Percentiles rank a stretch among this genome's conserved stretches.
These are phyloP conservation scores for Neurospora hispaniola DNA, from an alignment of 495 filamentous ascomycete genomes.

Conservation along the genomic window DNA sequence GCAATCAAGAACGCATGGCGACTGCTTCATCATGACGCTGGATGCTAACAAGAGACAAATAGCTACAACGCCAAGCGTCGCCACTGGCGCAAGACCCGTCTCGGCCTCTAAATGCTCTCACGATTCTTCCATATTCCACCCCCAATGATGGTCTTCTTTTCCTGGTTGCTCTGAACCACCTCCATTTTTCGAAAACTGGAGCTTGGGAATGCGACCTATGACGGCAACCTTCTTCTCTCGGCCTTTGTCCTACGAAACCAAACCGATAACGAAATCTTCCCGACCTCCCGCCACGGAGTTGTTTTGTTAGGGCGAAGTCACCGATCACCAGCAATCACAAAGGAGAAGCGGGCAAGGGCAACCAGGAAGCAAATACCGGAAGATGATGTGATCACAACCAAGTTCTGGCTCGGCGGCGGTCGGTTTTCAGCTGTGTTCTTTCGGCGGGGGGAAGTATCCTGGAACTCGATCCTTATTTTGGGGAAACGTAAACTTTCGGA, in stretches of 20 bases:
- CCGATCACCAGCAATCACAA: neutral
- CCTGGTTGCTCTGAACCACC: slow-evolving; percentile 5
- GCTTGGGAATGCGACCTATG: neutral
- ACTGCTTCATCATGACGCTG: neutral
- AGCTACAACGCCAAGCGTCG: slow-evolving; percentile 99
- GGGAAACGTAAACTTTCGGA: neutral
- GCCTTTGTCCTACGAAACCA: neutral
- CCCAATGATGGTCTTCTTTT: slow-evolving; percentile 11
- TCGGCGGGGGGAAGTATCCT: neutral
- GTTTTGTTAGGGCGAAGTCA: neutral
- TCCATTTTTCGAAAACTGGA: neutral
- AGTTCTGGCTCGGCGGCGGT: neutral
- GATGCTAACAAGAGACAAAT: slow-evolving; percentile 6
- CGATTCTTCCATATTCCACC: slow-evolving; percentile 19
- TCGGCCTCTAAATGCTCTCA: slow-evolving; percentile 71
- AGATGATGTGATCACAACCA: neutral
- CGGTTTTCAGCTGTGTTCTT: neutral
- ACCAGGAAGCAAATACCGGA: neutral
- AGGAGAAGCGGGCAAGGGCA: neutral
- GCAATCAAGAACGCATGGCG: neutral
- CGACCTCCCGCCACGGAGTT: neutral
- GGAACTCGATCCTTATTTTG: neutral
- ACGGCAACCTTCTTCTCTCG: neutral
- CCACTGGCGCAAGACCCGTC: slow-evolving; percentile 99
- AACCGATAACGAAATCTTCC: neutral